phyloP scores from a whole-genome alignment of 1,284 basidiomycete genomes.

The Takashimella tepidaria region DNA sequence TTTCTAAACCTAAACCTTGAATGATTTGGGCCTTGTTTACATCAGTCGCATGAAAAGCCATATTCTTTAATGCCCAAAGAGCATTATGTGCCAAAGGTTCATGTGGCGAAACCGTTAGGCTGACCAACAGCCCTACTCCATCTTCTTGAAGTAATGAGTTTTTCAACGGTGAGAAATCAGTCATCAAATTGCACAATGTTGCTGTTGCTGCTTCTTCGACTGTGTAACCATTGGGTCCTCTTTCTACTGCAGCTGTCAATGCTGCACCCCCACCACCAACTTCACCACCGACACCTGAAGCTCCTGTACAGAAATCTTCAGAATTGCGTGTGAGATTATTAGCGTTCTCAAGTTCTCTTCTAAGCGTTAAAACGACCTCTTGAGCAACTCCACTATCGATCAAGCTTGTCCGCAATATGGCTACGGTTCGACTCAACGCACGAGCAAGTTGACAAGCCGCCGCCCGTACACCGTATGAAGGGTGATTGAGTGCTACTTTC shows the following conservation, averaged over 20 bases:
- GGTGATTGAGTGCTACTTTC: constrained; percentile 56
- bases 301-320: not conserved
- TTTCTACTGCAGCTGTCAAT: constrained; percentile 42
- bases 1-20: not conserved
- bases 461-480: constrained; percentile 68
- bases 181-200: constrained; percentile 76
- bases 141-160: constrained; percentile 63
- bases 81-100: constrained; percentile 60
- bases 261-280: constrained; percentile 1
- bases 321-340: not conserved
- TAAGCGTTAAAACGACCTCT: constrained; percentile 60
- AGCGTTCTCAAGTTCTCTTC: constrained; percentile 26
- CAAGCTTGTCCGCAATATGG: constrained; percentile 72
- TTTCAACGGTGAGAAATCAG: constrained; percentile 76
- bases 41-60: constrained; percentile 59
- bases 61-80: constrained; percentile 76
- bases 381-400: constrained; percentile 73
- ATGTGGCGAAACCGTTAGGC: constrained; percentile 56
- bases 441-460: constrained; percentile 78
- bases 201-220: constrained; percentile 68
- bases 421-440: constrained; percentile 69
- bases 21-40: constrained; percentile 62
- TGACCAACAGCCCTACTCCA: constrained; percentile 59
- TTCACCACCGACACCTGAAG: not conserved
- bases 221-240: constrained; percentile 54